Conservation (phyloP, 2,329 filamentous ascomycete species). For the Pseudogymnoascus sp. region DNA sequence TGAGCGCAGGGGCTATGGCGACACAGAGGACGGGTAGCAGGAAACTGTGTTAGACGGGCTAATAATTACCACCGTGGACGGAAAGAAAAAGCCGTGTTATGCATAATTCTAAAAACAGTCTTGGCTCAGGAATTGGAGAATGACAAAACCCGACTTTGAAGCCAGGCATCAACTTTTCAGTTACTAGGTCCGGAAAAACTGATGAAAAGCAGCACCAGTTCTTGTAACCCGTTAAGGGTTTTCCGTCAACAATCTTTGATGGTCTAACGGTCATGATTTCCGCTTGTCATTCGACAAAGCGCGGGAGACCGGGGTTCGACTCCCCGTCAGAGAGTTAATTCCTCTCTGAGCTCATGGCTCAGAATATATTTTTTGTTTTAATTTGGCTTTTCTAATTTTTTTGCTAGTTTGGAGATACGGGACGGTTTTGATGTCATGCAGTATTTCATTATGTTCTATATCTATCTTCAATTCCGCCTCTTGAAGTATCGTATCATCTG, state of each 20-base stretch:
- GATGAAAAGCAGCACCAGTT: not conserved
- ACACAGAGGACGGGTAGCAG: not conserved
- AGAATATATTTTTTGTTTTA: not conserved
- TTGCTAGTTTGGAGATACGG: not conserved
- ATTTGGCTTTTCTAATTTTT: not conserved
- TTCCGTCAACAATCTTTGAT: conserved; percentile 11
- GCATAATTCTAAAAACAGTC: too few species aligned
- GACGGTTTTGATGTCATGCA: not conserved
- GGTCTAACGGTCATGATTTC: conserved; percentile 26
- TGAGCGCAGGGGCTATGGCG: not conserved
- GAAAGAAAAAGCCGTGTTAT: not conserved
- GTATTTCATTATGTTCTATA: conserved; percentile 5
- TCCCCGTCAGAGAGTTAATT: conserved; percentile 22
- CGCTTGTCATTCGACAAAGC: conserved; percentile 19
- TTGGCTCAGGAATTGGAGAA: too few species aligned
- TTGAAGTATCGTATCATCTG: not conserved
- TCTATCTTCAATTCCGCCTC: not conserved
- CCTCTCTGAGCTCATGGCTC: conserved; percentile 7
- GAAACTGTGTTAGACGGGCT: not conserved
- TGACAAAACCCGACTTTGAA: too few species aligned
- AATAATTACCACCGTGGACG: not conserved
- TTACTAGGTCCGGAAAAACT: not conserved
- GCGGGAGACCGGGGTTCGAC: conserved; percentile 24
- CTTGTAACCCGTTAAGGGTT: not conserved
- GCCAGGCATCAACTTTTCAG: not conserved